These are phyloP conservation scores for Phytopythium kandeliae DNA, from an alignment of 352 stramenopile genomes.

Conservation along the genomic window DNA sequence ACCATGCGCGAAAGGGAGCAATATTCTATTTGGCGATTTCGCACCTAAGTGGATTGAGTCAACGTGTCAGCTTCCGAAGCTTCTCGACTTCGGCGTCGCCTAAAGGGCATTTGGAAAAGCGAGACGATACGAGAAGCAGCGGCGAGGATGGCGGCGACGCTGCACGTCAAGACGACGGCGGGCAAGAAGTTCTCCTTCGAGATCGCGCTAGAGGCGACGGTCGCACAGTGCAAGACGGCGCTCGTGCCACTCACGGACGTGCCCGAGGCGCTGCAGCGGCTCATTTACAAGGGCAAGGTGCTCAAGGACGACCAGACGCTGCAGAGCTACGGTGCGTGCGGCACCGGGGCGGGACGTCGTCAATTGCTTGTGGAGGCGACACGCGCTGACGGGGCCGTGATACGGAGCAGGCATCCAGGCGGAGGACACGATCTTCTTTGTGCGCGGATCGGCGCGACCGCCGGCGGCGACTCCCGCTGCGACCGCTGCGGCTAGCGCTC, in stretches of 20 bases:
- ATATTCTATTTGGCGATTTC: not conserved
- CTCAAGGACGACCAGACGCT: slow-evolving; percentile 87
- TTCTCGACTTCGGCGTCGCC: not conserved
- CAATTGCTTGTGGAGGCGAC: not conserved
- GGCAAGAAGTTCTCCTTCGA: slow-evolving; percentile 80
- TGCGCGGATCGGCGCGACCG: slow-evolving; percentile 53
- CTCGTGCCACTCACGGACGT: slow-evolving; percentile 71
- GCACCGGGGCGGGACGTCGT: not conserved
- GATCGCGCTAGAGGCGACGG: slow-evolving; percentile 56
- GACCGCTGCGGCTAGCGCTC: slow-evolving; percentile 11
- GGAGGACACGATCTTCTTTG: slow-evolving; percentile 83
- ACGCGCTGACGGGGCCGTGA: not conserved
- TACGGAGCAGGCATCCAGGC: slow-evolving; percentile 50
- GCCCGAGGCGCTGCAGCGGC: slow-evolving; percentile 65
- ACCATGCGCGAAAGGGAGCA: too few relatives aligned
- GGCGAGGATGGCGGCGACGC: slow-evolving; percentile 44
- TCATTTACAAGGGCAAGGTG: slow-evolving; percentile 90
- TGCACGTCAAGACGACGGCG: slow-evolving; percentile 81
- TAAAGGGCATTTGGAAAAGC: not conserved
- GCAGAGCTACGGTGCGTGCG: slow-evolving; percentile 64
- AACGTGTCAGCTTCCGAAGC: slow-evolving; percentile 4
- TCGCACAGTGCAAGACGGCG: slow-evolving; percentile 72
- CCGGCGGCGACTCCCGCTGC: slow-evolving; percentile 14
- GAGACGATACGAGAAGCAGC: not conserved
- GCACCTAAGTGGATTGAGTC: not conserved